Conservation (phyloP, 2,329 filamentous ascomycete genomes). For the Hortaea werneckii region DNA sequence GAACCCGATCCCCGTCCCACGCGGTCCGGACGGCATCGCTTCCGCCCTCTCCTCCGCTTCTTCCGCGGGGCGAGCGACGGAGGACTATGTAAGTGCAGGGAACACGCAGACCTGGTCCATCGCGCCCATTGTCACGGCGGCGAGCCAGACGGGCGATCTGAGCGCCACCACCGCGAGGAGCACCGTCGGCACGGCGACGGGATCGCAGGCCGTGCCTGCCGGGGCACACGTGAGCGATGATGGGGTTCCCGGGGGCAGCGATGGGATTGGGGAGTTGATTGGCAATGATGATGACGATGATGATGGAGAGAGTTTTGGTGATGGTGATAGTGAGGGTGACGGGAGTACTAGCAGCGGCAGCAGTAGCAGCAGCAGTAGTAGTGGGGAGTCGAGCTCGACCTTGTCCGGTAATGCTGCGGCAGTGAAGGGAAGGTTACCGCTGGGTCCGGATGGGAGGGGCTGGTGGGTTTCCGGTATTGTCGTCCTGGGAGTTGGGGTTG, state of each 20-base stretch:
- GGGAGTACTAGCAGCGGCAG: no score
- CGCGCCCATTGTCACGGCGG: constrained; percentile 11
- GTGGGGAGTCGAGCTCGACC: not conserved
- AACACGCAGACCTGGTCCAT: constrained; percentile 11
- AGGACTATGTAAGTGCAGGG: constrained; percentile 4
- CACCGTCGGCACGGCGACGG: constrained; percentile 21
- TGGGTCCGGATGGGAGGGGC: not conserved
- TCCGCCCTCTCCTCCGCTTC: constrained; percentile 13
- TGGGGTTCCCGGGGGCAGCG: not conserved
- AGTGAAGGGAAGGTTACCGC: not conserved
- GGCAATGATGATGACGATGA: no score
- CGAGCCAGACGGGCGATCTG: constrained; percentile 12
- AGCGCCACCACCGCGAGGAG: constrained; percentile 12
- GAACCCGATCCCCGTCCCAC: constrained; percentile 17
- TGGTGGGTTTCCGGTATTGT: not conserved
- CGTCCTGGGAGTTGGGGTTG: not conserved
- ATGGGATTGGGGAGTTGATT: not conserved
- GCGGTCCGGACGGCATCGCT: constrained; percentile 19
- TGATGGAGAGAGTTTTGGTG: no score
- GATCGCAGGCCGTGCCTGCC: constrained; percentile 19
- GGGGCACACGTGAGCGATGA: no score
- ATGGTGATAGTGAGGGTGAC: no score
- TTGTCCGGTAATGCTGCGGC: not conserved
- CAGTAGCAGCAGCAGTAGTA: not conserved
- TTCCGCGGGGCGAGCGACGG: not conserved